phyloP scores from a whole-genome alignment of 2,329 filamentous ascomycete genomes.

The Fusarium sulawesiense region DNA sequence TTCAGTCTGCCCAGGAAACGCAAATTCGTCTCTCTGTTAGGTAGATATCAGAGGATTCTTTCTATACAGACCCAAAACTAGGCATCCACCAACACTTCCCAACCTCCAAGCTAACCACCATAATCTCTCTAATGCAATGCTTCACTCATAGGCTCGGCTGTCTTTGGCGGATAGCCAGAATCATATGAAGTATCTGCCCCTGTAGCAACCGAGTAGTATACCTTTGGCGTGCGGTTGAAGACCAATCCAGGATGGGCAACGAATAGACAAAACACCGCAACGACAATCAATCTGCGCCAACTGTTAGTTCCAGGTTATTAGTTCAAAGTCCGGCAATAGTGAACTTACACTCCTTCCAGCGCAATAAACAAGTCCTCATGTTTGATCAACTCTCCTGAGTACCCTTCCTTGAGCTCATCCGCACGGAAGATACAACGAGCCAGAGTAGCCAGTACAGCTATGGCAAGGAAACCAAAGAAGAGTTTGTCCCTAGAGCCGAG shows the following conservation, averaged over 20 bases:
- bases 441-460: constrained; percentile 65
- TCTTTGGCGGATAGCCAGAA: background rate
- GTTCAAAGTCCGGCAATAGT: background rate
- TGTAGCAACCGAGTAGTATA: constrained; percentile 8
- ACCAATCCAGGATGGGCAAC: constrained; percentile 19
- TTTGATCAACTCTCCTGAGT: constrained; percentile 60
- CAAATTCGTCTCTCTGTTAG: background rate
- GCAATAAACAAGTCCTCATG: constrained; percentile 58
- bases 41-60: accelerated
- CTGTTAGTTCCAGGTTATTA: background rate
- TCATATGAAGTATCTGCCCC: background rate
- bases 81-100: background rate
- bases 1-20: background rate
- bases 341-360: constrained; percentile 54
- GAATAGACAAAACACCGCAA: constrained; percentile 24
- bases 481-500: constrained; percentile 2
- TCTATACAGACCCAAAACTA: background rate
- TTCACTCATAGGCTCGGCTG: background rate
- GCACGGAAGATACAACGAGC: constrained; percentile 68
- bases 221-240: background rate
- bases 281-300: constrained; percentile 20
- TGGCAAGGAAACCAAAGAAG: constrained; percentile 55
- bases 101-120: background rate
- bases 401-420: constrained; percentile 67
- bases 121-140: background rate